Evolutionary conservation across 371 early-diverging fungal species (phyloP), one percentile per base, ranked within the genome.

Genomic region (Parasitella parasitica): DNA sequence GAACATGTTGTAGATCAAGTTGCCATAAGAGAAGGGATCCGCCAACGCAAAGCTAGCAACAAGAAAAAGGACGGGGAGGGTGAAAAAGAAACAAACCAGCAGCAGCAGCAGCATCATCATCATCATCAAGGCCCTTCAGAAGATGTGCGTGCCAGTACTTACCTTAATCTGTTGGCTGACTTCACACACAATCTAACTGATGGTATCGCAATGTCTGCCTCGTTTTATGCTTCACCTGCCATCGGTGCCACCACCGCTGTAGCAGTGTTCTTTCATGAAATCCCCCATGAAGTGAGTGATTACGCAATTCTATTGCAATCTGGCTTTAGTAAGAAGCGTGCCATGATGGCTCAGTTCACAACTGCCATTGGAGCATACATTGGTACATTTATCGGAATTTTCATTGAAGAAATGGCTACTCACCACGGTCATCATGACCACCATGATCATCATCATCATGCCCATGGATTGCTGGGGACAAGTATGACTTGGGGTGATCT

Each of bases 261-360:
- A 0, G 95, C 96, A 0, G 93, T 94, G n/a, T 92, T 94, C 53
- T 90, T 94, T 76, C 96, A 95, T 69, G 96, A 95, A 74, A 91
- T 95, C 34, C 95, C 96, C 4, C 96, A 95, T 70, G 94, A 95
- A 76, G 89, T 95, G 4, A 91, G 94, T 46, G 96, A 95, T 69
- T 94, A 91, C 82, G 94, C 96, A 16, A 93, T 94, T 61, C 80
- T 95, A 51, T 82, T 93, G 57, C 89, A 91, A 69, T 89, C 92
- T 8, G 95, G 95, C 0, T 93, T 94, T 61, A 84, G 87, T 36
- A 84, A 88, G 49, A 69, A 83, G 53, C 80, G 84, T 43, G 94
- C 94, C 20, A 81, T 93, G 83, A 71, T 88, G 65, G 90, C 94
- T n/a, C 95, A 95, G 72, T 89, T 91, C 64, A 82, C 90, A 16